Percentiles rank a stretch among this genome's conserved stretches.
Evolutionary conservation across 306 rosid genomes (phyloP).

Genomic region (Calophaca sinica): DNA sequence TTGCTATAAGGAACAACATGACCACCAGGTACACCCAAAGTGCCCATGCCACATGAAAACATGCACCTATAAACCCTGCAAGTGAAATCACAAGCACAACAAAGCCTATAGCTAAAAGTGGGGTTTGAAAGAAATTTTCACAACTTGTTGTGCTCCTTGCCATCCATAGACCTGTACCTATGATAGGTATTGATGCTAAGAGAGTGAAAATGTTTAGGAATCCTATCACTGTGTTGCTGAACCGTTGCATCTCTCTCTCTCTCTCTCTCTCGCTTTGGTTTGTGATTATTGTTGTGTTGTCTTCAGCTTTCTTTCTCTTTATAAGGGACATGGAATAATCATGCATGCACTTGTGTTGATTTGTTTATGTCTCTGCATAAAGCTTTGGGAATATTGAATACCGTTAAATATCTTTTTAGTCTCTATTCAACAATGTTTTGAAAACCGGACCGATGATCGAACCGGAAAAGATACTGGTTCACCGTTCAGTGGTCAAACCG

Average conservation of each 20-base stretch:
- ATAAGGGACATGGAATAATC: too few relatives aligned
- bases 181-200: slow-evolving; percentile 85
- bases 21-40: slow-evolving; percentile 79
- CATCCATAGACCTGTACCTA: slow-evolving; percentile 91
- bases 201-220: slow-evolving; percentile 80
- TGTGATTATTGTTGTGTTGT: not conserved
- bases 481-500: too few relatives aligned
- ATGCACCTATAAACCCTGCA: slow-evolving; percentile 89
- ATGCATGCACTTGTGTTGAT: too few relatives aligned
- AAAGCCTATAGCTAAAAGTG: slow-evolving; percentile 77
- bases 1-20: slow-evolving; percentile 71
- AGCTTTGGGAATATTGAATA: too few relatives aligned
- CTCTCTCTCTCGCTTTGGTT: too few relatives aligned
- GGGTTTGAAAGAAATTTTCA: slow-evolving; percentile 77
- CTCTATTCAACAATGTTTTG: too few relatives aligned
- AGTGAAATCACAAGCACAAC: slow-evolving; percentile 76
- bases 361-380: too few relatives aligned
- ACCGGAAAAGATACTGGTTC: too few relatives aligned
- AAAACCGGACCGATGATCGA: too few relatives aligned
- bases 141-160: slow-evolving; percentile 82
- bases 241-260: slow-evolving; percentile 58
- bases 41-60: slow-evolving; percentile 88
- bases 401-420: too few relatives aligned
- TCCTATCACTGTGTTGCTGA: slow-evolving; percentile 94
- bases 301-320: not conserved